Evolutionary conservation across 2,329 filamentous ascomycete species (phyloP), one percentile per base, ranked within the genome.

Genomic region (Talaromyces amestolkiae): DNA sequence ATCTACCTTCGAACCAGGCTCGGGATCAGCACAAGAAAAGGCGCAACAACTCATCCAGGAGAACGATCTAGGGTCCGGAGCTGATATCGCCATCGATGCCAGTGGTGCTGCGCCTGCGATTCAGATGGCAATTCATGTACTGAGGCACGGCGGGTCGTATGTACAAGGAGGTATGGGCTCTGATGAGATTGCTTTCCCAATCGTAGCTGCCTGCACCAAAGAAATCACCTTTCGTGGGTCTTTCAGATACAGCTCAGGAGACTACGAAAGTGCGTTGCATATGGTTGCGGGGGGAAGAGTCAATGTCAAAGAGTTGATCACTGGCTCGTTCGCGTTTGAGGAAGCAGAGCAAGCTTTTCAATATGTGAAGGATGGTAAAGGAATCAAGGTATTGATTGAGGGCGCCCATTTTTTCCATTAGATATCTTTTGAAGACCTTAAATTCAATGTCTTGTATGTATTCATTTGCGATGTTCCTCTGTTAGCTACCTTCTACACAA

Each of bases 131-230:
- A 74, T 85, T 5, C 78, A 80, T 61, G 75, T 78, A 1, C 69
- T 76, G 1, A 80, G 76, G 68, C 79, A 78, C 64, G 83, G 83
- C 0, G 84, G 82, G 0, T 83, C 77, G 0, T 84, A 77, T 70
- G 80, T 85, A 0, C 83, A 86, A 67, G 83, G 79, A 1, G 84
- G 84, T 0, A 83, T 85, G 80, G 83, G 82, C 1, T 77, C 76
- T 35, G 80, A 82, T 75, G 83, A 82, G 58, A 78, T 86, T 13
- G 70, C 78, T 0, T 85, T 85, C 63, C 83, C 83, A 0, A 85
- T 86, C 64, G 82, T 79, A 0, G 79, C 78, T 0, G 79, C 79
- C 1, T 85, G 82, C 66, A 82, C 82, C 64, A 77, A 80, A 8
- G 84, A 76, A 0, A 70, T 86, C 56, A 81, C 72, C 2, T 75